Evolutionary conservation across 306 rosid species (phyloP), one percentile per base, ranked within the genome.

Genomic region (Urtica urens): DNA sequence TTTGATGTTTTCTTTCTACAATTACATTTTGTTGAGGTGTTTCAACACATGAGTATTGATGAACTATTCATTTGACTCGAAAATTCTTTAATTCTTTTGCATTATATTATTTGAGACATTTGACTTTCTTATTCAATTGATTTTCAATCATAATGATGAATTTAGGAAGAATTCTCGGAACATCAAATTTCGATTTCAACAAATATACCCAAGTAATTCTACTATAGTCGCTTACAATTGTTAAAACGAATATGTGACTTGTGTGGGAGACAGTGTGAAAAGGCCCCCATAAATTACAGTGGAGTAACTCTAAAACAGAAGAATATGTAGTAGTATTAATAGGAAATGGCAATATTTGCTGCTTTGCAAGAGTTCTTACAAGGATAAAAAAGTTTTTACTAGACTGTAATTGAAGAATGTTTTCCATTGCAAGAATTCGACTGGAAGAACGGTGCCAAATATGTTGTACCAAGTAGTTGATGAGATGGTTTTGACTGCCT

Each of bases 251-350:
- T 5, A 9, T 9, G 2, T 54, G 15, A 0, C 57, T 16, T 15
- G 1, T 2, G n/a, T 0, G 14, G 12, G 41, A 31, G 0, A 18
- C 1, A 17, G 19, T 16, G 10, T 23, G 19, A 49, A 27, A 39
- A 5, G 49, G 40, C 1, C 65, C 57, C 42, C 18, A 38, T 6
- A 26, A 37, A 20, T 59, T 42, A 14, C 15, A 20, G 23, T 49
- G 50, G 17, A 49, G 28, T 11, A 59, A 39, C 2, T 49, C 39
- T 18, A 59, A 59, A n/a, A n/a, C n/a, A n/a, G n/a, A n/a, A n/a
- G n/a, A 0, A 1, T 30, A 24, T 12, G 3, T 16, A 23, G n/a
- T 47, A 16, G 14, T 15, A 35, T 27, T 19, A 1, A 22, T 17
- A 10, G 18, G 15, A 49, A 59, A 59, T 13, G 49, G 29, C 2